Percentiles rank a stretch among this genome's conserved stretches.
Evolutionary conservation across 352 stramenopile species (phyloP).

Genomic region (Pythium rhizo-oryzae): DNA sequence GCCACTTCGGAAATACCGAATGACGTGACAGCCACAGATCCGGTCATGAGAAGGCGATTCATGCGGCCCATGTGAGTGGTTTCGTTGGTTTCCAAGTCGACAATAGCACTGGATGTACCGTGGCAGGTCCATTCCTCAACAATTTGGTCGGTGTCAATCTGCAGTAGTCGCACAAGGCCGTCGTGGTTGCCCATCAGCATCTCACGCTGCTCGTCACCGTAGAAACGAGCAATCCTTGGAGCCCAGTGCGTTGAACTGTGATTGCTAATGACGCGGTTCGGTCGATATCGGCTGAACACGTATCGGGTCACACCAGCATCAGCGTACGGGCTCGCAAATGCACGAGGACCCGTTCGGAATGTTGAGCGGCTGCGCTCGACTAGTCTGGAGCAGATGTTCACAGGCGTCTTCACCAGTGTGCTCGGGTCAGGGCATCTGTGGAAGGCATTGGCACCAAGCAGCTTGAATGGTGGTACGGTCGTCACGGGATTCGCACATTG

Average conservation of each 20-base stretch:
- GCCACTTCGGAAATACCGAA: conserved; percentile 66
- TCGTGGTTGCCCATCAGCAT: conserved; percentile 80
- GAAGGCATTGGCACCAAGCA: conserved; percentile 52
- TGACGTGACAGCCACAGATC: conserved; percentile 44
- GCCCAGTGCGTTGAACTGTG: conserved; percentile 61
- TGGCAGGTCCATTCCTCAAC: conserved; percentile 82
- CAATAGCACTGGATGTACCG: conserved; percentile 64
- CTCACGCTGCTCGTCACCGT: conserved; percentile 59
- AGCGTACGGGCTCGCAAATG: conserved; percentile 54
- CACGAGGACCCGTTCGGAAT: conserved; percentile 45
- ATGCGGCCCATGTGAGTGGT: conserved; percentile 50
- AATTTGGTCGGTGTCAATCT: conserved; percentile 64
- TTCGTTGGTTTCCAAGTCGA: conserved; percentile 75
- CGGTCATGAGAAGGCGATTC: conserved; percentile 62
- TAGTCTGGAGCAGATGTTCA: conserved; percentile 71
- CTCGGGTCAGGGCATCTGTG: conserved; percentile 82
- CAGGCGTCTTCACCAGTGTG: conserved; percentile 40
- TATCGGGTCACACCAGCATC: conserved; percentile 80
- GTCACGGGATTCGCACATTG: conserved; percentile 87
- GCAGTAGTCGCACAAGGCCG: conserved; percentile 57
- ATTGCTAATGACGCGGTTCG: conserved; percentile 60
- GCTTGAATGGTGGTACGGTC: conserved; percentile 84
- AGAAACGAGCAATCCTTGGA: conserved; percentile 66
- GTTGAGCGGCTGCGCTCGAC: conserved; percentile 49
- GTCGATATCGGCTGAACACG: conserved; percentile 76